phyloP scores from a whole-genome alignment of 148 eudicot genomes.

The Fagopyrum esculentum region DNA sequence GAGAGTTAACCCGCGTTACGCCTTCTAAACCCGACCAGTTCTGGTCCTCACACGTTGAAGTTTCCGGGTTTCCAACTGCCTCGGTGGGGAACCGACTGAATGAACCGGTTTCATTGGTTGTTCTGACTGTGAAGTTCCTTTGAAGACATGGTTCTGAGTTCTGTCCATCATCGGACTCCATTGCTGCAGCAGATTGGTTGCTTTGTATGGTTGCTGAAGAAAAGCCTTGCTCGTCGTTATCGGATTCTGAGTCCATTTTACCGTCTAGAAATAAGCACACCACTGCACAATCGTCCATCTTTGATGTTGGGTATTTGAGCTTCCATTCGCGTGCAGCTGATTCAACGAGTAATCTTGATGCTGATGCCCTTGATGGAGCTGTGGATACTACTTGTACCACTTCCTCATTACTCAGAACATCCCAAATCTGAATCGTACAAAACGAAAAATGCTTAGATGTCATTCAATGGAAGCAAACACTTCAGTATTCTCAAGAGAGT shows the following conservation, averaged over 20 bases:
- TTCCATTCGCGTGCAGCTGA: conserved; percentile 91
- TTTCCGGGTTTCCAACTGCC: conserved; percentile 29
- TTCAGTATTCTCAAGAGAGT: no score
- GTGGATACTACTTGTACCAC: conserved; percentile 73
- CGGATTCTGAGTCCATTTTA: conserved; percentile 76
- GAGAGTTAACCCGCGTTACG: conserved; percentile 87
- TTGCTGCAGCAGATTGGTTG: conserved; percentile 54
- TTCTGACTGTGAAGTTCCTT: conserved; percentile 71
- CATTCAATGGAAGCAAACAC: not conserved
- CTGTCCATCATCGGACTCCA: conserved; percentile 77
- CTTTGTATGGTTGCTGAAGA: conserved; percentile 73
- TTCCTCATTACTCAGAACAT: conserved; percentile 92
- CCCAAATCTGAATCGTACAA: conserved; percentile 62
- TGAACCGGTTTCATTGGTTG: conserved; percentile 49
- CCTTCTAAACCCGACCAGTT: conserved; percentile 97
- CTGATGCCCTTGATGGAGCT: conserved; percentile 74
- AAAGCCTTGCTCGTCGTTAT: conserved; percentile 63
- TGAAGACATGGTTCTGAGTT: conserved; percentile 68
- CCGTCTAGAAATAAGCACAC: conserved; percentile 87
- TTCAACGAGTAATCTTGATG: conserved; percentile 71
- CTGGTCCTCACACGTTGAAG: conserved; percentile 43
- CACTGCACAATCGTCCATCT: conserved; percentile 96
- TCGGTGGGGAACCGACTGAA: conserved; percentile 35
- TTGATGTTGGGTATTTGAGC: conserved; percentile 89
- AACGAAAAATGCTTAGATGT: not conserved